These are phyloP conservation scores for Centaurea solstitialis DNA, from an alignment of 129 eudicot species.

Conservation along the genomic window DNA sequence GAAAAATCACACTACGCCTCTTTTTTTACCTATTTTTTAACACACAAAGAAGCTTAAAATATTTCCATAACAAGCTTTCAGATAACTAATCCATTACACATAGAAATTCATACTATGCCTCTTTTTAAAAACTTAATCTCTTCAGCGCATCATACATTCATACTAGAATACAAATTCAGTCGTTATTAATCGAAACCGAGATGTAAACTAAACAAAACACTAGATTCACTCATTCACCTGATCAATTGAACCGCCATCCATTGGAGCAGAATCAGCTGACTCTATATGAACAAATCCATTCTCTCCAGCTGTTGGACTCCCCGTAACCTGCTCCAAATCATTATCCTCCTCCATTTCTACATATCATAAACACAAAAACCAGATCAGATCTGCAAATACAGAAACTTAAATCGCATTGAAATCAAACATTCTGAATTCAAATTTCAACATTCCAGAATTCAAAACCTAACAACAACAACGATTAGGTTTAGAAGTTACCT, in stretches of 20 bases:
- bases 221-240: conserved; percentile 49
- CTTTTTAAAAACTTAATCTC: conserved; percentile 5
- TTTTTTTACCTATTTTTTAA: too few relatives aligned
- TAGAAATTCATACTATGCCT: neutral
- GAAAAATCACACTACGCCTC: neutral
- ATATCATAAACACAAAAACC: conserved; percentile 30
- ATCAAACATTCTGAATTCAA: neutral
- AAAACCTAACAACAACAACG: neutral
- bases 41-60: too few relatives aligned
- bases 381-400: conserved; percentile 44
- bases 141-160: neutral
- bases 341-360: conserved; percentile 55
- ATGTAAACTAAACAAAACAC: conserved; percentile 9
- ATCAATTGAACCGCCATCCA: conserved; percentile 32
- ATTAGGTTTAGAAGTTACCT: conserved; percentile 28
- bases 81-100: neutral
- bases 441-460: neutral
- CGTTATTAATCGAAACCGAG: neutral
- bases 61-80: too few relatives aligned
- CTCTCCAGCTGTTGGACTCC: conserved; percentile 36
- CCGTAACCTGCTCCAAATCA: conserved; percentile 43
- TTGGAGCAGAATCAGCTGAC: conserved; percentile 40
- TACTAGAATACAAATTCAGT: neutral
- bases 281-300: conserved; percentile 40
- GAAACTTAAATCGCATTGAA: conserved; percentile 21